Base-by-base conservation (phyloP, 2,329 filamentous ascomycete species). In the Ceratocystis papillata region DNA sequence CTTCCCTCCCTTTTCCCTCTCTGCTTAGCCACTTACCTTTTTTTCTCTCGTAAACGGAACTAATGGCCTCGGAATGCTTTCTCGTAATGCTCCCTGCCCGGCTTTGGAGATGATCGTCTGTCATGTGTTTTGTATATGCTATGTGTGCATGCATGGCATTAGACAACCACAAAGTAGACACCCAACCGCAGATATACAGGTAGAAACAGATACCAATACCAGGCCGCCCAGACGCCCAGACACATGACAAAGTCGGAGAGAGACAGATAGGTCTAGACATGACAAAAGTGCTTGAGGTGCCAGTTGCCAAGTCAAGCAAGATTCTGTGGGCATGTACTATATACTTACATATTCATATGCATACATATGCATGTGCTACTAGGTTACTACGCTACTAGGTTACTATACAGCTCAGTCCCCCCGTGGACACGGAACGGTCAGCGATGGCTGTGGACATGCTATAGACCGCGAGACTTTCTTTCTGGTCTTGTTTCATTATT, bases 301-400 rank as follows among this genome's bases (percentile, higher is more conserved):
- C 25, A 57, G 53, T 15, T 57, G 22, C 22, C 53, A 57, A 33
- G 53, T 20, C 53, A 57, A 57, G 53, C 22, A 57, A 57, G 53
- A 57, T 57, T 30, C 3, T 57, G 53, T 57, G 53, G 28, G 53
- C 53, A 41, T 41, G 37, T 41, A 15, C 37, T 41, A 15, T 41
- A 41, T 15, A 41, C 37, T 41, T 41, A 15, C 37, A 41, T 15
- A 41, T 41, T 41, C 37, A 41, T 17, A 57, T 5, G 12, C 22
- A 25, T 57, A 8, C 15, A 57, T 17, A 30, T 57, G 53, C 53
- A 57, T 57, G 22, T 57, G 53, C 28, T 28, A 17, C 10, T 33
- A 2, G 12, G 48, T 50, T 28, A 28, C 25, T 28, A 28, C 25
- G 25, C 46, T 50, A 8, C 46, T 50, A 50, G 12, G n/a, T 50